Evolutionary conservation across 192 early-diverging fungal genomes (phyloP).

Genomic region (Entrophospora sp.): DNA sequence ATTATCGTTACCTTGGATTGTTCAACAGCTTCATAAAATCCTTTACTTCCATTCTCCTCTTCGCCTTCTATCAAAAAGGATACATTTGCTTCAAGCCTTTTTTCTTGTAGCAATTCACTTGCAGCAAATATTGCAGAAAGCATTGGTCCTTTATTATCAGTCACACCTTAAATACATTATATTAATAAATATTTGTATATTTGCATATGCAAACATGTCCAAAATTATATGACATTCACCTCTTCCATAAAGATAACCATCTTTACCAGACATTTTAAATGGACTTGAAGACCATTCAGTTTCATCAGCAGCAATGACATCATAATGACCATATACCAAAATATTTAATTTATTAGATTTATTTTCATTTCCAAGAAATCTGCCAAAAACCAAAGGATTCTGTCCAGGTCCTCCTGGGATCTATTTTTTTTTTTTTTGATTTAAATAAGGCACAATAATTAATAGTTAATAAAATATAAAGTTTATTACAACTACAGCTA

Average conservation of each 20-base stretch:
- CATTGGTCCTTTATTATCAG: slow-evolving; percentile 78
- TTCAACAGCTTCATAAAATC: slow-evolving; percentile 53
- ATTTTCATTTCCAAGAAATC: slow-evolving; percentile 35
- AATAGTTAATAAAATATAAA: too few species aligned
- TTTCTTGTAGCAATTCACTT: slow-evolving; percentile 52
- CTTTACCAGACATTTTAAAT: slow-evolving; percentile 53
- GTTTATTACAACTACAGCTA: too few species aligned
- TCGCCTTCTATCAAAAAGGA: slow-evolving; percentile 74
- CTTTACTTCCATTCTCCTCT: slow-evolving; percentile 67
- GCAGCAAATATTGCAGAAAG: slow-evolving; percentile 65
- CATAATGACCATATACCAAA: slow-evolving; percentile 74
- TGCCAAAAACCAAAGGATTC: slow-evolving; percentile 66
- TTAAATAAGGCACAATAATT: too few species aligned
- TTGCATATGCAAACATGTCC: too few species aligned
- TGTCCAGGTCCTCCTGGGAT: slow-evolving; percentile 50
- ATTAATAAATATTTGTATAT: background rate
- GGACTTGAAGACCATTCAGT: slow-evolving; percentile 56
- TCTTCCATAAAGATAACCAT: slow-evolving; percentile 69
- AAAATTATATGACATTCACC: slow-evolving; percentile 26
- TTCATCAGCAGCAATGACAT: slow-evolving; percentile 67
- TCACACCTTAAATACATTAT: slow-evolving; percentile 25
- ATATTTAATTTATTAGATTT: slow-evolving; percentile 33
- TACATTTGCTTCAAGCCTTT: slow-evolving; percentile 49
- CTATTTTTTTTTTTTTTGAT: too few species aligned
- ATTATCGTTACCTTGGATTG: slow-evolving; percentile 29